Percentiles rank a stretch among this genome's conserved stretches.
These are phyloP conservation scores for Spergularia bocconei DNA, from an alignment of 148 eudicot genomes.

Conservation along the genomic window DNA sequence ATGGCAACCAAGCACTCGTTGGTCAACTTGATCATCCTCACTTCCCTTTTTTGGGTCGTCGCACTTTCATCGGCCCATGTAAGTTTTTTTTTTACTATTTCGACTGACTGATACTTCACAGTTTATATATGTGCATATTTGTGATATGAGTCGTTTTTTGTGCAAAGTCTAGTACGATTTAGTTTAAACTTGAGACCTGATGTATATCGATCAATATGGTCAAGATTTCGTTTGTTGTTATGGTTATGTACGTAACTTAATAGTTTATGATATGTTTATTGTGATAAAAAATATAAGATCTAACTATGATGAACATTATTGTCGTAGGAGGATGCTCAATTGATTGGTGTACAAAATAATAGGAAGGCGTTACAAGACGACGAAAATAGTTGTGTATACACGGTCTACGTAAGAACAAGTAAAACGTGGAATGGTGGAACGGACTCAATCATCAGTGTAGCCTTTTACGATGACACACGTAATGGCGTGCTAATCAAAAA, in stretches of 20 bases:
- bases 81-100: not conserved
- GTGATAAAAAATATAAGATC: too few relatives aligned
- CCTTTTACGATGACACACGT: slow-evolving; percentile 23
- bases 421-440: slow-evolving; percentile 25
- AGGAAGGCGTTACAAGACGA: not conserved
- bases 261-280: too few relatives aligned
- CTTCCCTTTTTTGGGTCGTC: slow-evolving; percentile 1
- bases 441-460: slow-evolving; percentile 32
- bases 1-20: slow-evolving; percentile 19
- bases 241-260: too few relatives aligned
- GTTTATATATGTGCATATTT: too few relatives aligned
- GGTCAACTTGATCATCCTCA: slow-evolving; percentile 3
- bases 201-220: not conserved
- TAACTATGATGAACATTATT: not conserved
- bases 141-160: not conserved
- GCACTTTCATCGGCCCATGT: slow-evolving; percentile 8
- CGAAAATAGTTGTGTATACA: slow-evolving; percentile 32
- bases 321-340: not conserved
- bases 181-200: not conserved
- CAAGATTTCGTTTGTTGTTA: not conserved
- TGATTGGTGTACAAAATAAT: not conserved
- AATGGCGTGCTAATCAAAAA: slow-evolving; percentile 18
- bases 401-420: slow-evolving; percentile 37
- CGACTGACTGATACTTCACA: too few relatives aligned
- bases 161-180: not conserved